Base-by-base conservation (phyloP, 2,329 filamentous ascomycete genomes). In the Penicillium sp. region DNA sequence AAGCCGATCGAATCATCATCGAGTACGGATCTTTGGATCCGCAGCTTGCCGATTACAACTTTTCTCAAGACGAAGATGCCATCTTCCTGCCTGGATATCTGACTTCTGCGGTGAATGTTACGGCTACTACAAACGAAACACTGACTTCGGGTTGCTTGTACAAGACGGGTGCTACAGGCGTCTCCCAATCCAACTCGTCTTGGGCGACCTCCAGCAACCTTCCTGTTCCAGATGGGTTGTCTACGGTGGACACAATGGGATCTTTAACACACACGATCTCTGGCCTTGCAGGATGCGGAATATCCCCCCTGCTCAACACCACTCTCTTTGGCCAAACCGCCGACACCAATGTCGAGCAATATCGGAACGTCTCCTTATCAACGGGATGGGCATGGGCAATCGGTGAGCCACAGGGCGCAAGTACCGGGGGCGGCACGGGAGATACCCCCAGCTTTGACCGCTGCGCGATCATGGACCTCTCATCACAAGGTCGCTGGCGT, bases 311-410 rank as follows among this genome's bases (percentile, higher is more conserved):
- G 2, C 76, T 89, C 8, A 88, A 89, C 67, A 68, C 71, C 22
- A 85, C 85, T 0, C 75, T 88, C 2, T 76, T 80, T 45, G 78
- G 79, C 58, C 63, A 69, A 20, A 85, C 84, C 10, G 85, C 86
- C 8, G 78, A 82, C 59, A 65, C 72, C 47, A 75, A 83, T 58
- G 69, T 78, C 34, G 62, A 65, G 4, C 61, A 70, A 17, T 88
- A 88, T 68, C 76, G 79, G 59, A 78, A 79, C 51, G 81, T 83
- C 60, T 80, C 81, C 1, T 73, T 81, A 47, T 79, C 78, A 12
- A 77, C 82, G 0, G 76, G 85, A 10, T 89, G 87, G 86, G 82
- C 84, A 20, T 90, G 86, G 86, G 83, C 80, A 1, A 71, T 78
- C 0, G 79, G 79, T 11, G 79, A 89, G 70, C 87, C 87, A 1